These are phyloP conservation scores for Abrus pulchellus DNA, from an alignment of 306 rosid genomes.

Conservation along the genomic window DNA sequence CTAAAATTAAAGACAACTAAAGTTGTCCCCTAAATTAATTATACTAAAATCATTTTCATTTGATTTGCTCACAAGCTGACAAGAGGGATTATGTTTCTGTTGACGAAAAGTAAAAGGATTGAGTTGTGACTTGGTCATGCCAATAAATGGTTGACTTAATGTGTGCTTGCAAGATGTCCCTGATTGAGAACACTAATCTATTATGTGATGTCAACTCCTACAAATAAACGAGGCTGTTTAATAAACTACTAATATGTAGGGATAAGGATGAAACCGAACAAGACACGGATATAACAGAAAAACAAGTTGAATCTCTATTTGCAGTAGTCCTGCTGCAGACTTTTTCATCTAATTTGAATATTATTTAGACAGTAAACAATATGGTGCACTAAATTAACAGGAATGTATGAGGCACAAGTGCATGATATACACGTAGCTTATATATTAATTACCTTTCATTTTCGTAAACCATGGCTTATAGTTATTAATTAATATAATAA, in stretches of 20 bases:
- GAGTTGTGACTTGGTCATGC: slow-evolving; percentile 29
- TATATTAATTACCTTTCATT: too few relatives aligned
- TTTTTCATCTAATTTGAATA: not conserved
- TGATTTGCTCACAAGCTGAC: not conserved
- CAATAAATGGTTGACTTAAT: not conserved
- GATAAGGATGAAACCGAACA: slow-evolving; percentile 27
- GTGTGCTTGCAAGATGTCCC: not conserved
- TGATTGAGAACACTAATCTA: not conserved
- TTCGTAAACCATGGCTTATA: too few relatives aligned
- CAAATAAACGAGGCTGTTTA: slow-evolving; percentile 1
- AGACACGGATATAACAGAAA: not conserved
- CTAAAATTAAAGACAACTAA: too few relatives aligned
- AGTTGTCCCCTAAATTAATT: too few relatives aligned
- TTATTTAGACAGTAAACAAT: not conserved
- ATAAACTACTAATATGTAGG: not conserved
- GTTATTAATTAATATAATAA: not conserved
- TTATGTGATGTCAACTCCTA: not conserved
- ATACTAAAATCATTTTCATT: too few relatives aligned
- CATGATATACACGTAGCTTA: not conserved
- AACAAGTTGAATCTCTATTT: not conserved
- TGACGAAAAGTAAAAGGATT: not conserved
- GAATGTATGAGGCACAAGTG: not conserved
- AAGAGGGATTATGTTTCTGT: not conserved
- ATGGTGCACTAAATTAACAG: not conserved
- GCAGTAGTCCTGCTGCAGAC: not conserved